These are phyloP conservation scores for Dichotomopilus funicola DNA, from an alignment of 2,329 filamentous ascomycete species.

Conservation along the genomic window DNA sequence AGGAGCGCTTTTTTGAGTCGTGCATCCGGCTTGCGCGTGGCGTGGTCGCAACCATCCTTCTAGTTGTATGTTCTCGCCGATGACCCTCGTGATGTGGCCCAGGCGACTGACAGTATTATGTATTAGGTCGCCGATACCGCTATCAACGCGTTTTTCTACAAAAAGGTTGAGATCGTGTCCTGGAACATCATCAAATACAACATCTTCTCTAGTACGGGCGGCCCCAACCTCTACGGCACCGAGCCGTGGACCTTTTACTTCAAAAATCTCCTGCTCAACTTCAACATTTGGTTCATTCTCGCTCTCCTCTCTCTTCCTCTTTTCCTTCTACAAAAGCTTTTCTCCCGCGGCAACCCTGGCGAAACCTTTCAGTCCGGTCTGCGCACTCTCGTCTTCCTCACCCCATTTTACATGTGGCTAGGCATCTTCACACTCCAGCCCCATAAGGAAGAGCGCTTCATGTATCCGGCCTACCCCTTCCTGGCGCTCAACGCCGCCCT, in stretches of 20 bases:
- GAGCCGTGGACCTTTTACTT: slow-evolving; percentile 98
- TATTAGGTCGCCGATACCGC: slow-evolving; percentile 58
- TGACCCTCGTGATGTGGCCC: not conserved
- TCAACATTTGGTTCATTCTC: slow-evolving; percentile 88
- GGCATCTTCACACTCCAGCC: slow-evolving; percentile 85
- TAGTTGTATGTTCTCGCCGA: slow-evolving; percentile 54
- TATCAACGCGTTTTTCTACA: slow-evolving; percentile 81
- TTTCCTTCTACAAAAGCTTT: slow-evolving; percentile 63
- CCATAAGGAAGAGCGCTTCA: slow-evolving; percentile 97
- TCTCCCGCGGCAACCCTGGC: slow-evolving; percentile 54
- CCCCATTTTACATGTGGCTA: slow-evolving; percentile 93
- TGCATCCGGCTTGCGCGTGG: slow-evolving; percentile 61
- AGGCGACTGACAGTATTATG: slow-evolving; percentile 21
- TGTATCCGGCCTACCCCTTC: slow-evolving; percentile 94
- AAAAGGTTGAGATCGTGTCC: slow-evolving; percentile 66
- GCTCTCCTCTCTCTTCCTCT: slow-evolving; percentile 70
- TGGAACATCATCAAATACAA: slow-evolving; percentile 97
- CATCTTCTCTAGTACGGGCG: slow-evolving; percentile 73
- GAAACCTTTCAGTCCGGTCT: slow-evolving; percentile 57
- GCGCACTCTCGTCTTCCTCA: slow-evolving; percentile 68
- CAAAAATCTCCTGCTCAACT: slow-evolving; percentile 85
- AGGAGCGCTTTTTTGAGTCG: slow-evolving; percentile 53
- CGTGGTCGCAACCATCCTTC: slow-evolving; percentile 53
- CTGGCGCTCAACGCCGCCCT: slow-evolving; percentile 84
- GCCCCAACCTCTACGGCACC: slow-evolving; percentile 88